Base-by-base conservation (phyloP, 805 yeast genomes). In the Kregervanrija delftensis region DNA sequence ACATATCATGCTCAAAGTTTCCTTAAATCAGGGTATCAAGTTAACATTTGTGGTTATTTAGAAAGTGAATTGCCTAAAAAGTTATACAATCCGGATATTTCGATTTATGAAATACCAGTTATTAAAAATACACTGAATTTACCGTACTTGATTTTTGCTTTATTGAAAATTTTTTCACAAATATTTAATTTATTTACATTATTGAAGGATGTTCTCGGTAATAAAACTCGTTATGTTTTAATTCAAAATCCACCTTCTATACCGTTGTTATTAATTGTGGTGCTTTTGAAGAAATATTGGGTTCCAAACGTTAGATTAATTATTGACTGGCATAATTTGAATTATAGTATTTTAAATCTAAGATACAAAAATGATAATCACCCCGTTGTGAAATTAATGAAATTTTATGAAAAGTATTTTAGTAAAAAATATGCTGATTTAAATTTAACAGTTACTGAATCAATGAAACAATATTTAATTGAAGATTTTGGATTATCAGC, bases 291-390 rank as follows among this genome's bases (percentile, higher is more conserved):
- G 46, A 62, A 67, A 38, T 33, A 77, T 13, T 63, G 69, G 47
- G 59, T 49, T 35, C 64, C 67, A 3, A 72, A 79, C 2, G 70
- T 90, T 4, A 72, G 74, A 56, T 63, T 91, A 17, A 73, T 93
- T 15, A 77, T 93, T 40, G 99, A 93, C 64, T 93, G 99, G 99
- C 99, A 93, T 64, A 93, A 93, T 63, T 70, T 93, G 54, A 96
- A 95, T 35, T 91, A 77, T 62, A 77, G 95, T 1, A 86, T 93
- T 28, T 64, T 93, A 46, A 81, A 83, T 43, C 60, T 91, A 57
- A 79, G 79, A 53, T 77, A 79, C 52, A 58, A 71, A 4, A 72
- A 72, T 44, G 59, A 64, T 41, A 65, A 63, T 32, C 86, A 86
- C 57, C 81, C 83, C 0, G 62, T 86, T 44, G 95, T 89, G 2